Evolutionary conservation across 345 rosid genomes (phyloP), one percentile per base, ranked within the genome.

Genomic region (Bruguiera sexangula): DNA sequence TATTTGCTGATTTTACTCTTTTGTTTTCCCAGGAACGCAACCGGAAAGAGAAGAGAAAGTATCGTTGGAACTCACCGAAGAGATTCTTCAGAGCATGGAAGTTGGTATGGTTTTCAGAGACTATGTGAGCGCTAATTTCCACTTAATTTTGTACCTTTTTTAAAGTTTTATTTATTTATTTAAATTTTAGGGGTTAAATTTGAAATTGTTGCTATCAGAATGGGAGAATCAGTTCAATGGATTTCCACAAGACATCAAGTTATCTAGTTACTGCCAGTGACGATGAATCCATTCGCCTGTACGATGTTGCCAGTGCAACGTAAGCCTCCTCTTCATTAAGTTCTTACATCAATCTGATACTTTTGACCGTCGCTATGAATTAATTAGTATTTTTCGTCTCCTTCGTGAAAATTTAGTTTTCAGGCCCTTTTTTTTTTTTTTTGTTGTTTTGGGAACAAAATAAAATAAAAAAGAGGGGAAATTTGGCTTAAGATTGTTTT

Each of bases 241-340:
- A 95, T 74, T 92, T 92, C 68, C 97, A 92, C 79, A 92, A 85
- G 79, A 71, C 92, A 1, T 87, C 93, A 6, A 88, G 79, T 73
- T 90, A 85, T 77, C 76, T 95, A 82, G 99, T 95, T 63, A 95
- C 96, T 67, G 99, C 97, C 50, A 95, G 99, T 63, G 98, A 92
- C 70, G 99, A 95, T 73, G 99, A 95, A 78, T 90, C 97, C 5
- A 90, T 95, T 70, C 99, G 97, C 64, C 91, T 91, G 20, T 89
- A 74, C 22, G 78, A 76, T 72, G 80, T 76, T 72, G 22, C 80
- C 57, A 59, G 32, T 59, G 80, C 80, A 16, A 63, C 80, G 80
- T 76, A 72, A 48, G 66, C 32, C 8, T n/a, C 51, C 57, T 11
- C 27, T 55, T 55, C 15, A 3, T 55, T 2, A 21, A 11, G 9